Base-by-base conservation (phyloP, 2,329 filamentous ascomycete genomes). In the Microsporum canis region DNA sequence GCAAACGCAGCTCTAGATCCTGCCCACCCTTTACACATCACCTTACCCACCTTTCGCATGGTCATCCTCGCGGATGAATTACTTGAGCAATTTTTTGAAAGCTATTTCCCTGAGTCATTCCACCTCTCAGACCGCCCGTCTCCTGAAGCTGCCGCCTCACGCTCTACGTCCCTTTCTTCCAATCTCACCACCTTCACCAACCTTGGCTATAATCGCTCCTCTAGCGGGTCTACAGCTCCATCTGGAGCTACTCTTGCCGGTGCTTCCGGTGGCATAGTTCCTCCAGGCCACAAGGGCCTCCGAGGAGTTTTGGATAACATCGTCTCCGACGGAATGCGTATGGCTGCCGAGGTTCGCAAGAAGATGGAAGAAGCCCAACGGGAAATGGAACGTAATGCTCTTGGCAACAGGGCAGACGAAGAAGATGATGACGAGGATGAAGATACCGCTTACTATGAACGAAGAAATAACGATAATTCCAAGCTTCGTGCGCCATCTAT, bases 21-120 rank as follows among this genome's bases (percentile, higher is more conserved):
- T 2, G 87, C 90, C 31, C 92, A 95, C 65, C 94, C 94, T 5
- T 82, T 99, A 0, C 88, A 96, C 72, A 96, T 99, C 70, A 97
- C 94, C 0, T 82, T 99, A 1, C 94, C 94, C 0, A 99, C 94
- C 0, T 99, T 99, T 81, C 88, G 94, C 66, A 99, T 99, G 94
- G 91, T 99, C 2, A 89, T 99, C 7, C 84, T 99, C 5, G 94
- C 94, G 49, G 94, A 99, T 70, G 94, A 99, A 73, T 82, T 95
- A 0, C 83, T 99, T 4, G 92, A 99, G 70, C 89, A 95, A 67
- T 99, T 99, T 76, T 99, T 99, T 72, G 94, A 99, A 76, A 89
- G 89, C 0, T 95, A 91, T 45, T 96, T 97, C 76, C 90, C 92
- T 0, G 85, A 88, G 58, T 96, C 91, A 0, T 95, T 99, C 82